Evolutionary conservation across 768 basidiomycete genomes (phyloP).

Genomic region (Lyophyllum shimeji): DNA sequence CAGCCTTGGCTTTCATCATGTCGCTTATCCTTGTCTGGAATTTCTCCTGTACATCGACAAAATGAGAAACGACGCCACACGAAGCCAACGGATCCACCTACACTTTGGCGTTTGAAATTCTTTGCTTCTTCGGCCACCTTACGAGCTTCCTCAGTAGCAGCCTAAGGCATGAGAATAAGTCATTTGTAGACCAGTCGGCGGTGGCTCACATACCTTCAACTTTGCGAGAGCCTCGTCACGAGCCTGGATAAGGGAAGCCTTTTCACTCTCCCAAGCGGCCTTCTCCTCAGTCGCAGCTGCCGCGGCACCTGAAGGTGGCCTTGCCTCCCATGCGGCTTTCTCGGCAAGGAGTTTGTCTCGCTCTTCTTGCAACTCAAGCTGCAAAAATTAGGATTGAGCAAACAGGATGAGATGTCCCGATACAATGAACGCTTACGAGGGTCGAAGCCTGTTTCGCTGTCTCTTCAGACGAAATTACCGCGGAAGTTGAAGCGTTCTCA

Average conservation of each 20-base stretch:
- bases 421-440: constrained; percentile 31
- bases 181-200: neutral
- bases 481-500: constrained; percentile 16
- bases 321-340: constrained; percentile 45
- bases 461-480: constrained; percentile 20
- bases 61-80: constrained; percentile 1
- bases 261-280: constrained; percentile 57
- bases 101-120: constrained; percentile 41
- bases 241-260: constrained; percentile 51
- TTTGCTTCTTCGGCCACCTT: constrained; percentile 45
- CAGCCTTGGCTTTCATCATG: constrained; percentile 49
- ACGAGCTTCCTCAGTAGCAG: constrained; percentile 40
- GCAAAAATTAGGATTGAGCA: neutral
- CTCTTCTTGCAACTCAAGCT: constrained; percentile 59
- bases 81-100: constrained; percentile 17
- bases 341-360: constrained; percentile 62
- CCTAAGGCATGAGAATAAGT: constrained; percentile 23
- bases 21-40: constrained; percentile 55
- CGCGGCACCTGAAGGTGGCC: constrained; percentile 24
- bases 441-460: constrained; percentile 31
- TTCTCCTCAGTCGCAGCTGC: constrained; percentile 29
- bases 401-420: neutral
- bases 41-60: constrained; percentile 51
- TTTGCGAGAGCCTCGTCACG: constrained; percentile 62
- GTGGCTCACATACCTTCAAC: constrained; percentile 43